phyloP scores from a whole-genome alignment of 1,284 basidiomycete species.

The Mycena sp. region DNA sequence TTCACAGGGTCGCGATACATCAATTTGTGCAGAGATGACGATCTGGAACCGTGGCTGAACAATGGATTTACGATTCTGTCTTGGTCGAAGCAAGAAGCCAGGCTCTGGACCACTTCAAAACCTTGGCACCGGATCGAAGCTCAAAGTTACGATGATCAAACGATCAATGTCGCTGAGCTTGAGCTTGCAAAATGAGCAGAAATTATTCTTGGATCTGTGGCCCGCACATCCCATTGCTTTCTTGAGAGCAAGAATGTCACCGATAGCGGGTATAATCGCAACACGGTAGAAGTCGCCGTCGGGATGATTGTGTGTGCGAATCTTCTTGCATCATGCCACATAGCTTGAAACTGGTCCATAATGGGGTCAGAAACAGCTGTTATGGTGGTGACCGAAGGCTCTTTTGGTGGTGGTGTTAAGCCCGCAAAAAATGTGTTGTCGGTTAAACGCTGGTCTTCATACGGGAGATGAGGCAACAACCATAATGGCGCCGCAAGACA shows the following conservation, averaged over 20 bases:
- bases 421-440: constrained; percentile 37
- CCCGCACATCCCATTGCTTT: not conserved
- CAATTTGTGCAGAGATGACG: constrained; percentile 38
- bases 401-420: constrained; percentile 33
- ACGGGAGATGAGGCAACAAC: constrained; percentile 37
- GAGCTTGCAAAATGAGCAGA: not conserved
- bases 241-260: not conserved
- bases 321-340: not conserved
- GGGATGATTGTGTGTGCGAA: not conserved
- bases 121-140: constrained; percentile 21
- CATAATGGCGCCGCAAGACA: constrained; percentile 36
- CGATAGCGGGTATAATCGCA: not conserved
- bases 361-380: not conserved
- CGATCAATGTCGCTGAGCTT: constrained; percentile 19
- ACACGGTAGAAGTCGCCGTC: too few relatives aligned
- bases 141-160: constrained; percentile 21
- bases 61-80: constrained; percentile 2
- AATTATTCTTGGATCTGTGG: not conserved
- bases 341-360: not conserved
- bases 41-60: constrained; percentile 36
- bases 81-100: constrained; percentile 25
- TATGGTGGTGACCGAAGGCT: constrained; percentile 16
- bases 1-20: constrained; percentile 42
- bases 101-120: constrained; percentile 14
- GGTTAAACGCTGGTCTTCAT: constrained; percentile 25